phyloP scores from a whole-genome alignment of 495 filamentous ascomycete species.

The Aspergillus olivimuriae region DNA sequence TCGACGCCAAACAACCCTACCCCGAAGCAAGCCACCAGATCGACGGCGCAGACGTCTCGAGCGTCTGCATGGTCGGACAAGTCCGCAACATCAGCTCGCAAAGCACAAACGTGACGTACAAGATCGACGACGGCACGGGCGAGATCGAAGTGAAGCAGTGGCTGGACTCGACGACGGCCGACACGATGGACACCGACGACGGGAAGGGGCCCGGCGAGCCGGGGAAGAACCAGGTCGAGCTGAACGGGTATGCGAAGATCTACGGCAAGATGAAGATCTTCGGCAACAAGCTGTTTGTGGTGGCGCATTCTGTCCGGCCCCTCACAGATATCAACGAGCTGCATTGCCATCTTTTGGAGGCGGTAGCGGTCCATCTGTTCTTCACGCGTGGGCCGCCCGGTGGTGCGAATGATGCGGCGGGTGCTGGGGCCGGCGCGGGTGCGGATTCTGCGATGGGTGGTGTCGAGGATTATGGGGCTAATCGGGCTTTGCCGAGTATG shows the following conservation, averaged over 20 bases:
- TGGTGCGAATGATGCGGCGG: constrained; percentile 23
- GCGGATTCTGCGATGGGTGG: constrained; percentile 38
- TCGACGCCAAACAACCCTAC: constrained; percentile 69
- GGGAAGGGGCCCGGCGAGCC: constrained; percentile 20
- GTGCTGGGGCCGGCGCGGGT: constrained; percentile 14
- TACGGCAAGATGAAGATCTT: constrained; percentile 73
- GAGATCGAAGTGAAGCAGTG: constrained; percentile 89
- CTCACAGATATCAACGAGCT: constrained; percentile 86
- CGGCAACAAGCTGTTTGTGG: constrained; percentile 71
- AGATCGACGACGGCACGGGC: constrained; percentile 91
- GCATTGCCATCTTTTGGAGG: constrained; percentile 81
- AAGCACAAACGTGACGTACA: constrained; percentile 86
- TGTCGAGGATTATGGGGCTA: constrained; percentile 28
- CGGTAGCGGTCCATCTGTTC: constrained; percentile 78
- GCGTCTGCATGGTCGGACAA: constrained; percentile 79
- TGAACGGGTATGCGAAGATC: constrained; percentile 75
- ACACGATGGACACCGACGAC: constrained; percentile 43
- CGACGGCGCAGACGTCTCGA: constrained; percentile 58
- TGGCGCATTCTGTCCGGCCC: constrained; percentile 71
- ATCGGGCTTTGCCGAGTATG: constrained; percentile 40
- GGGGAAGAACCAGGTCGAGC: constrained; percentile 44
- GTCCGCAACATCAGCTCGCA: constrained; percentile 81
- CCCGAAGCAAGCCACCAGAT: constrained; percentile 71
- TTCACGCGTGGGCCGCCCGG: constrained; percentile 69
- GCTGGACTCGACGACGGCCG: constrained; percentile 56